Evolutionary conservation across 495 filamentous ascomycete species (phyloP), one percentile per base, ranked within the genome.

Genomic region (Neurospora sp.): DNA sequence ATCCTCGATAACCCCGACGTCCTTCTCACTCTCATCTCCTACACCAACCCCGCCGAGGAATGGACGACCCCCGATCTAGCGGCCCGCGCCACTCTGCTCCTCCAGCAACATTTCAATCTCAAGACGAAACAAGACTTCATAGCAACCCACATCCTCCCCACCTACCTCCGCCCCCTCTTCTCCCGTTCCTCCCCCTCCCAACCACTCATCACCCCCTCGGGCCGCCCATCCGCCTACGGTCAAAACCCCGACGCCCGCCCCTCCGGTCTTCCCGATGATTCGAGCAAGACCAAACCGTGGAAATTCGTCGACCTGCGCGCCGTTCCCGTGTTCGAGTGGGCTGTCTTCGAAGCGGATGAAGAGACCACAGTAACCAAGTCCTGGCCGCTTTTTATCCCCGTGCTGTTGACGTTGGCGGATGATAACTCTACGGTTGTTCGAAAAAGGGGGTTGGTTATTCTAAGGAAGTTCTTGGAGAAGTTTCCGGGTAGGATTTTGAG

Each of bases 321-420:
- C 3, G 81, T 92, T 1, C 85, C 91, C 0, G 84, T 91, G 3
- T 83, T 97, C 42, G 80, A 82, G 16, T 97, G 93, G 93, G 83
- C 87, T 0, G 82, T 94, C 8, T 69, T 79, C 2, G 81, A 84
- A 40, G 77, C 88, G 27, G 82, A 87, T 61, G 84, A 78, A 78
- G 74, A 74, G 61, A 42, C n/a, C 4, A 59, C 72, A 2, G 69
- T 83, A 1, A 68, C 70, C 22, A 9, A 79, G 6, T 84, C 92
- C 72, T 97, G 94, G 89, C 89, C 88, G 0, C 87, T 96, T n/a
- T 87, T 92, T 53, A 86, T 95, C n/a, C 96, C 96, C 1, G 91
- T 93, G 1, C 83, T 97, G 1, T 86, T 99, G 3, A 88, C 91
- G 4, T 84, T 98, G 2, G 85, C 93, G 70, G 96, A 98, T 79